Base-by-base conservation (phyloP, 2,329 filamentous ascomycete species). In the Beauveria brongniartii region DNA sequence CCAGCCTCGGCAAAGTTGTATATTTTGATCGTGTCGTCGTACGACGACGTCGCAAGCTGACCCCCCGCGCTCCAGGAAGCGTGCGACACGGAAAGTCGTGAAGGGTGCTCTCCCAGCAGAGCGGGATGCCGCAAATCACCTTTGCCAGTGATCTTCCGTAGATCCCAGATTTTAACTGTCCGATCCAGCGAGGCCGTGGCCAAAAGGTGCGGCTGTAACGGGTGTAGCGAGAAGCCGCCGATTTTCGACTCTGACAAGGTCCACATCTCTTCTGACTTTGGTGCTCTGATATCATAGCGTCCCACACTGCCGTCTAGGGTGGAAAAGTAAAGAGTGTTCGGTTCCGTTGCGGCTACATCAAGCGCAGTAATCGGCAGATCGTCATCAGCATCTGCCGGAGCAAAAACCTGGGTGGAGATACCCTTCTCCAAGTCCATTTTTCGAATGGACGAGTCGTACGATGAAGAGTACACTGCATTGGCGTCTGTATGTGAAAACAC, bases 11-110 rank as follows among this genome's bases (percentile, higher is more conserved):
- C 79, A 66, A 96, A 90, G 66, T 92, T 84, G 75, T 97, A 91
- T 10, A 99, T 89, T 70, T 97, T 97, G 65, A 99, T 83, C 0
- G 90, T 96, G 68, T 99, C 92, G 69, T 99, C 94, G 71, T 99
- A 99, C 0, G 89, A 93, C 0, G 92, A 89, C 0, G 94, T 99
- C 0, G 92, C 94, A 5, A 99, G 79, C 65, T 96, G 90, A 0
- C 93, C 94, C 0, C 83, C 88, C 0, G 85, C 80, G 64, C 92
- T 94, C 86, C 92, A 99, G 0, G 92, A 90, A 0, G 93, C 94
- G 71, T 97, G 92, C 0, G 91, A 96, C 0, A 99, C 92, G 0
- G 91, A 96, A 0, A 97, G 77, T 3, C 88, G 83, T 22, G 89
- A 94, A 58, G 85, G 80, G 68, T 99, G 92, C 70, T 94, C 88